These are phyloP conservation scores for Drechslerella coelobrocha DNA, from an alignment of 2,329 filamentous ascomycete species.

Conservation along the genomic window DNA sequence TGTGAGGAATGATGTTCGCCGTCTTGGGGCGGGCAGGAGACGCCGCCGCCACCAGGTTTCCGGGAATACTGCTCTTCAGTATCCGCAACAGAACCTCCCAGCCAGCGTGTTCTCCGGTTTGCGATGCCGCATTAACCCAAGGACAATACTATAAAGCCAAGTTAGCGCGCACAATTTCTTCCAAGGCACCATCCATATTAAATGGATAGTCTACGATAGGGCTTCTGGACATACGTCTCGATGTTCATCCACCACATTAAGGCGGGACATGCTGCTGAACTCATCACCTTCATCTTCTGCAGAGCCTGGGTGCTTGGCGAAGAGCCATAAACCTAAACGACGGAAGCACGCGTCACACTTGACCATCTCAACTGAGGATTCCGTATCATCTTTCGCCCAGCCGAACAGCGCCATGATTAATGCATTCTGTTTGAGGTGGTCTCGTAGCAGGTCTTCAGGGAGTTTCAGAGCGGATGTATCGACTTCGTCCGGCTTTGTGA, in stretches of 20 bases:
- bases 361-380: conserved; percentile 62
- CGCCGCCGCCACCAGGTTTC: conserved; percentile 49
- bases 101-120: conserved; percentile 61
- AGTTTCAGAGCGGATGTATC: conserved; percentile 48
- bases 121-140: conserved; percentile 72
- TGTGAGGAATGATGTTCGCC: conserved; percentile 31
- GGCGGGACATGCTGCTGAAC: conserved; percentile 69
- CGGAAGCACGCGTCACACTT: conserved; percentile 86
- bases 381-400: conserved; percentile 72
- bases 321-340: conserved; percentile 91
- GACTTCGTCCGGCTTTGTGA: conserved; percentile 53
- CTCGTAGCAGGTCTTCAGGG: conserved; percentile 50
- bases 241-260: conserved; percentile 75
- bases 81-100: conserved; percentile 61
- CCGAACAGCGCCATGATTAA: conserved; percentile 74
- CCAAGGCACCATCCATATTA: conserved; percentile 30
- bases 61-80: conserved; percentile 57
- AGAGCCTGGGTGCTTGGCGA: conserved; percentile 74
- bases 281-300: conserved; percentile 64
- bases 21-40: conserved; percentile 44
- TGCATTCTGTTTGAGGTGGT: conserved; percentile 66
- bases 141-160: conserved; percentile 69
- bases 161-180: not conserved
- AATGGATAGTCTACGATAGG: not conserved
- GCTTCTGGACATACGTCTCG: conserved; percentile 63